Base-by-base conservation (phyloP, 169 alveolate genomes). In the Plasmodium blacklocki region DNA sequence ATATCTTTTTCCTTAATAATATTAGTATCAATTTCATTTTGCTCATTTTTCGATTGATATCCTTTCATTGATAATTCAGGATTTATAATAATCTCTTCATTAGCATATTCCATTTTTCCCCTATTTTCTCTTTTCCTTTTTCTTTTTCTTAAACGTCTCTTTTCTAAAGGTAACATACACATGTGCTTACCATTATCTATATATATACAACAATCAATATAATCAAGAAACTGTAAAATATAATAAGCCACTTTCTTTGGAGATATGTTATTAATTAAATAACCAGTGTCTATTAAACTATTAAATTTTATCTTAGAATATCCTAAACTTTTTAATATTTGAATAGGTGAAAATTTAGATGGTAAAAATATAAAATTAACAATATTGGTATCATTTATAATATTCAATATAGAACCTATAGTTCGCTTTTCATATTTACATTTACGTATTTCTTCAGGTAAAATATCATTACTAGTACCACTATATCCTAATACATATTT, bases 401-500 rank as follows among this genome's bases (percentile, higher is more conserved):
- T 90, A 52, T 89, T 86, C 21, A 96, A 76, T 64, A 97, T 95
- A 21, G 94, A 93, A 9, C 98, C 98, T 75, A 96, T 98, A 12
- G 97, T 95, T 76, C 98, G 97, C 32, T 90, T 95, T 52, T 95
- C 97, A 93, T 94, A 97, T 87, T 93, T 91, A 93, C 98, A 96
- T 19, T 74, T 75, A 60, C 97, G 97, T 92, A 97, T 88, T 50
- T 95, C 97, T 62, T 89, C 95, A 0, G 99, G 99, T 74, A 97
- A 93, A 78, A 97, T 95, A 83, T 96, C 98, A 71, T 97, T 95
- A 29, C 98, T 98, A 26, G 99, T 97, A 2, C 99, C 99, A 32
- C 98, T 95, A 95, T 96, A 97, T 19, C 99, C 99, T 47, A 97
- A 92, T 50, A 98, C 94, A 15, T 94, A 78, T 39, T 96, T 96